Base-by-base conservation (phyloP, 495 filamentous ascomycete species). In the Podospora anserina region DNA sequence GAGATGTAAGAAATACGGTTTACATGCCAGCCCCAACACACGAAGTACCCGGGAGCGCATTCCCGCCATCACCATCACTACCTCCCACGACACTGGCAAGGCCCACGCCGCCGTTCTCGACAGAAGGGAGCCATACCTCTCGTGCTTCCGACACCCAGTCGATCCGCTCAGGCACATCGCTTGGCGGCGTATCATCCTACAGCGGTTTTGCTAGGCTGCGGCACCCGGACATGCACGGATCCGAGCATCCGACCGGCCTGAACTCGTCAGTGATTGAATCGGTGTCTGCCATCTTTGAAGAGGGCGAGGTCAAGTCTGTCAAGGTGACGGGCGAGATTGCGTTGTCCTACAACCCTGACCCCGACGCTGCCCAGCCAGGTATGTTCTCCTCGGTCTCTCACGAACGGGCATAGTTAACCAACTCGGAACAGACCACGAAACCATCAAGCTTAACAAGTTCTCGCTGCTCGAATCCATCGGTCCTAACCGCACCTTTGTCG, bases 211-310 rank as follows among this genome's bases (percentile, higher is more conserved):
- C 83, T 11, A 79, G 78, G 15, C 81, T 88, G 13, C 87, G 87
- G 69, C 96, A 99, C 75, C 90, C 93, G 0, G 93, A 98, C 16
- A 85, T 97, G 77, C 86, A 89, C 65, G 86, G 74, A 13, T 84
- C 89, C 9, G 94, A 92, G 6, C 82, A 88, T 64, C 85, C 70
- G 2, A 85, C 89, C 13, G 96, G 96, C 7, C 79, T 99, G 54
- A 96, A 94, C 74, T 89, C 93, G 5, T 98, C 96, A 9, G 83
- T 98, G 61, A 89, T 98, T 66, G 96, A 99, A 76, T 96, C 92
- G 0, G 88, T 97, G 66, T 95, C 86, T 71, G 91, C 92, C 44
- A 88, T 87, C 66, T 95, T 97, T 76, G 88, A 93, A 49, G 84
- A 89, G 27, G 92, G 92, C 11, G 80, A 81, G 9, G 81, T 92